Base-by-base conservation (phyloP, 371 early-diverging fungal species). In the Choanephora cucurbitarum region DNA sequence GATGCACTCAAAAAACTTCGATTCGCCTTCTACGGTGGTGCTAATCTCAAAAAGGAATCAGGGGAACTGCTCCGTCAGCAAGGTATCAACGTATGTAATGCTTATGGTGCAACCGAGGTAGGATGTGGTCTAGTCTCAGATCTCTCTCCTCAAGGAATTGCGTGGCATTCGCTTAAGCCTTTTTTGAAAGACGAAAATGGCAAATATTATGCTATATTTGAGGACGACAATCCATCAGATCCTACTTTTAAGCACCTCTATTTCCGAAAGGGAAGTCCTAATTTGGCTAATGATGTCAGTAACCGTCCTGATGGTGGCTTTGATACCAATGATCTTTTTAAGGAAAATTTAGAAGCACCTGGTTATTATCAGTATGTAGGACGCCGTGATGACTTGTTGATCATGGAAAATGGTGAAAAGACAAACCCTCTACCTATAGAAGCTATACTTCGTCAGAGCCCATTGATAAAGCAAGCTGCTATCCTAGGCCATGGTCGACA, bases 401-500 rank as follows among this genome's bases (percentile, higher is more conserved):
- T 70, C 19, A 70, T 72, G 57, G 63, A 67, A 24, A 77, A 77
- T 39, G 77, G 78, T 11, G 78, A 78, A 51, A 78, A 78, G 52
- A 72, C 73, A 5, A 74, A 72, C 28, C 78, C 78, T n/a, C 19
- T 69, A 3, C 69, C 72, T 13, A 70, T 74, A 63, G 78, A 78
- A 55, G 44, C 46, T 2, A 32, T 58, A 1, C 64, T 78, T 15
- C 57, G 62, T 32, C 52, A 51, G 13, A 39, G 42, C 6, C 59
- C 57, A 9, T 22, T 74, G 9, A 54, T 78, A 10, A 46, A 57
- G 1, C 52, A 64, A 15, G 63, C 52, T 19, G 60, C 60, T 14
- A 67, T 78, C 15, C 13, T 74, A 21, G 78, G 73, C 10, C 60
- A 64, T 22, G 50, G 51, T 14, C 63, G 69, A n/a, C 69, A 65